Evolutionary conservation across 2,329 filamentous ascomycete genomes (phyloP), one percentile per base, ranked within the genome.

Genomic region (Xylaria sp.): DNA sequence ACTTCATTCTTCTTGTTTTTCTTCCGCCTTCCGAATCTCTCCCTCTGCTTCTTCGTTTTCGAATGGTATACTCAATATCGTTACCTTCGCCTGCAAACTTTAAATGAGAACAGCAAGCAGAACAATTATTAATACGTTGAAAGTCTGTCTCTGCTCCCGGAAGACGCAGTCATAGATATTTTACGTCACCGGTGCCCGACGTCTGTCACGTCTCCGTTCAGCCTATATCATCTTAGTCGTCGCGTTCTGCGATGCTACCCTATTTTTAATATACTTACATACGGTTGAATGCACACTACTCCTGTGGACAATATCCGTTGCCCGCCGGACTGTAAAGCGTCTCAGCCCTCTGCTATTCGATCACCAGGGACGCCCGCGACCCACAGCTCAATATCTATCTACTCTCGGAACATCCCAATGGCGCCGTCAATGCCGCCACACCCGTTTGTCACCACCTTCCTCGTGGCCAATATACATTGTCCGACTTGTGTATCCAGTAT

Each of bases 401-500:
- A n/a, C 20, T 63, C 50, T 52, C 51, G 51, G 48, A 55, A 52
- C 52, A 52, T 69, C 54, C 65, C 65, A 66, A 77, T 78, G 76
- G 69, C 73, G 61, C 66, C 73, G 64, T 69, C 72, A 57, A 56
- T 72, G 70, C 69, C 68, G 69, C 72, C 71, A 66, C 69, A 73
- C 60, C 70, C 67, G 57, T 52, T 71, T 67, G 78, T 83, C 67
- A 87, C 84, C 13, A 90, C 88, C 41, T 89, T 91, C 76, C 84
- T 93, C 70, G 83, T 94, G 73, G 88, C 86, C 70, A 94, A 94
- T 79, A 84, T 94, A n/a, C 92, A 94, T 80, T 94, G 92, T 81
- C 89, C 91, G 15, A 92, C 91, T 69, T 94, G 92, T 78, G 88
- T 93, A 59, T 86, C 87, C 44, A 84, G 86, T 73, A 93, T 94